Conservation (phyloP, 306 rosid genomes). For the Castanea sativa region DNA sequence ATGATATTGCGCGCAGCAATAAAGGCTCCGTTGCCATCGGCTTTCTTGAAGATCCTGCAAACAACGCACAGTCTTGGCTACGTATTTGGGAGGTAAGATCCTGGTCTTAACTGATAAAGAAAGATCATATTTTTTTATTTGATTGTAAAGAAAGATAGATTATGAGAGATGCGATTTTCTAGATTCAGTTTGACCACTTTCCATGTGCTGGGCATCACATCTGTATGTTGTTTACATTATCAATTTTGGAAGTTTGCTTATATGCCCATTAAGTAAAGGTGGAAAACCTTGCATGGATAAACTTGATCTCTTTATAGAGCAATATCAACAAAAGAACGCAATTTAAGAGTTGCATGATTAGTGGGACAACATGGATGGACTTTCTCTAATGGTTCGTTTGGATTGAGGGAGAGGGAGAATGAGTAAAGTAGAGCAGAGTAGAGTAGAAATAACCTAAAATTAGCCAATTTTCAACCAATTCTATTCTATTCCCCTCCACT, state of each 20-base stretch:
- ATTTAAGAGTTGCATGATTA: background rate
- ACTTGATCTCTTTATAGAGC: background rate
- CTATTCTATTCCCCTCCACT: too few relatives aligned
- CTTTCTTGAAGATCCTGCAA: constrained; percentile 87
- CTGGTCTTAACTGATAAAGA: constrained; percentile 6
- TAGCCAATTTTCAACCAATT: fast-evolving
- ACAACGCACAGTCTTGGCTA: constrained; percentile 82
- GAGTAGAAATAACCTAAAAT: too few relatives aligned
- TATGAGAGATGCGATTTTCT: background rate
- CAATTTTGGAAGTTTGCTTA: background rate
- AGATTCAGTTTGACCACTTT: background rate
- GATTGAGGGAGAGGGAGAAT: too few relatives aligned
- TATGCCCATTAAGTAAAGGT: background rate
- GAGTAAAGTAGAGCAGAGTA: too few relatives aligned
- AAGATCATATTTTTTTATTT: background rate
- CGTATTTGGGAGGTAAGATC: constrained; percentile 75
- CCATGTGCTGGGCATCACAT: background rate
- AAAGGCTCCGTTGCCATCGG: constrained; percentile 81
- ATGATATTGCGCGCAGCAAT: constrained; percentile 83
- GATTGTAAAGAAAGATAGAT: background rate
- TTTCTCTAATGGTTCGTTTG: background rate
- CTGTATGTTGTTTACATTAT: background rate
- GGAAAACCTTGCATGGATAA: background rate
- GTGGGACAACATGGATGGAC: background rate
- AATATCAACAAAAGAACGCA: background rate